A percentile compares a stretch with the other conserved stretches of the same genome.
phyloP scores from a whole-genome alignment of 2,329 filamentous ascomycete species.

The Pseudogymnoascus sp. region DNA sequence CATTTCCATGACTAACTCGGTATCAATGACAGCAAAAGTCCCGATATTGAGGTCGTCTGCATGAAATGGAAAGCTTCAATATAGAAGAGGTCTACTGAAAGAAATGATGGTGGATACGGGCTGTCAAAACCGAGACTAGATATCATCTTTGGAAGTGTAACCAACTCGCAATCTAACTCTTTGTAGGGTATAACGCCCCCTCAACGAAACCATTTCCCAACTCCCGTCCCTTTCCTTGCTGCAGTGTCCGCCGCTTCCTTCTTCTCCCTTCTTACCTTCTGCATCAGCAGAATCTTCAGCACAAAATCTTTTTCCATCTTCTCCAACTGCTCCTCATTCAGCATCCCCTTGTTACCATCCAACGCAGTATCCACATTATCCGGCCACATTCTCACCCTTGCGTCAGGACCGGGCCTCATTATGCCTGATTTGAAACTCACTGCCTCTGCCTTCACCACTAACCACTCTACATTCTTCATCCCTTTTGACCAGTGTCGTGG shows the following conservation, averaged over 20 bases:
- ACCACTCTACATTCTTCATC: slow-evolving; percentile 37
- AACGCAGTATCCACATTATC: slow-evolving; percentile 34
- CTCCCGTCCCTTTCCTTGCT: background rate
- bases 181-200: background rate
- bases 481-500: slow-evolving; percentile 43
- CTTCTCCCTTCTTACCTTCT: slow-evolving; percentile 17
- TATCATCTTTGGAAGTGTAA: background rate
- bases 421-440: slow-evolving; percentile 34
- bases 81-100: background rate
- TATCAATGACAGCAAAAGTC: background rate
- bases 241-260: background rate
- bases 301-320: slow-evolving; percentile 16
- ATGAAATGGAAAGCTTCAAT: background rate
- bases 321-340: slow-evolving; percentile 32
- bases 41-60: background rate
- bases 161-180: background rate
- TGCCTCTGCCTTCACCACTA: slow-evolving; percentile 36
- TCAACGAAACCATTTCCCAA: slow-evolving; percentile 7
- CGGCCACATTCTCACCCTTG: slow-evolving; percentile 20
- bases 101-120: background rate
- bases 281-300: slow-evolving; percentile 13
- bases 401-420: slow-evolving; percentile 26
- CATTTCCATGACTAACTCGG: background rate
- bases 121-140: background rate
- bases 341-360: slow-evolving; percentile 35